Conservation (phyloP, 2,329 filamentous ascomycete species). For the Stylonectria norvegica region DNA sequence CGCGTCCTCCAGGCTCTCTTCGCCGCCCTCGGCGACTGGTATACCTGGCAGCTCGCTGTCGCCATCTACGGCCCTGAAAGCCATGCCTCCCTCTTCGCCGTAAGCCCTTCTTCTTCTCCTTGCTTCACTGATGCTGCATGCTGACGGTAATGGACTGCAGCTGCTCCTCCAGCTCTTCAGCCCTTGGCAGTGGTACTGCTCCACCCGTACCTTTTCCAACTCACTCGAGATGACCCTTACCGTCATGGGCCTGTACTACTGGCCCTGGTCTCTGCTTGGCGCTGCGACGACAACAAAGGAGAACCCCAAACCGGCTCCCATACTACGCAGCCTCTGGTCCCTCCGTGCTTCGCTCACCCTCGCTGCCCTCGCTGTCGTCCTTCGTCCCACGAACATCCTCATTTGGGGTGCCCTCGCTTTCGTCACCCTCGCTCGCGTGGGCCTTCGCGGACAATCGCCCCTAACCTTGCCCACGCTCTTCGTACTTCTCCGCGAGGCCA, state of each 20-base stretch:
- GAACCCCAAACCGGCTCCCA: slow-evolving; percentile 32
- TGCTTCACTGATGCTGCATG: too few species aligned
- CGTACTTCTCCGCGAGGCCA: slow-evolving; percentile 59
- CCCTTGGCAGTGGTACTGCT: slow-evolving; percentile 95
- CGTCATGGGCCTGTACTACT: slow-evolving; percentile 71
- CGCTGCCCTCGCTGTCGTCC: slow-evolving; percentile 76
- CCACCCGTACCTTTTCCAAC: slow-evolving; percentile 90
- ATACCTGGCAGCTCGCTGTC: slow-evolving; percentile 78
- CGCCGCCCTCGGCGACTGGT: slow-evolving; percentile 78
- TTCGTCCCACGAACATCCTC: slow-evolving; percentile 85
- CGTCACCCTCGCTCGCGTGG: slow-evolving; percentile 42
- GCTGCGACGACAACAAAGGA: slow-evolving; percentile 38
- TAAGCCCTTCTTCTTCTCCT: slow-evolving; percentile 40
- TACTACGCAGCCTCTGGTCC: slow-evolving; percentile 25
- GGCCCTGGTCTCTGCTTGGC: slow-evolving; percentile 75
- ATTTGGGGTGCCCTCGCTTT: slow-evolving; percentile 71
- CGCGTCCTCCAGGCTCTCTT: slow-evolving; percentile 73
- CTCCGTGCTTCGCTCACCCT: slow-evolving; percentile 63
- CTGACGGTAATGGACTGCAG: slow-evolving; percentile 33
- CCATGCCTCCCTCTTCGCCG: slow-evolving; percentile 64
- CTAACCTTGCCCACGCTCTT: slow-evolving; percentile 43
- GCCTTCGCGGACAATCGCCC: slow-evolving; percentile 37
- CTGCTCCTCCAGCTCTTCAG: slow-evolving; percentile 37
- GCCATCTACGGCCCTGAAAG: slow-evolving; percentile 66
- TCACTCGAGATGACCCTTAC: slow-evolving; percentile 89